These are phyloP conservation scores for Lotus japonicus DNA, from an alignment of 306 rosid genomes.

Conservation along the genomic window DNA sequence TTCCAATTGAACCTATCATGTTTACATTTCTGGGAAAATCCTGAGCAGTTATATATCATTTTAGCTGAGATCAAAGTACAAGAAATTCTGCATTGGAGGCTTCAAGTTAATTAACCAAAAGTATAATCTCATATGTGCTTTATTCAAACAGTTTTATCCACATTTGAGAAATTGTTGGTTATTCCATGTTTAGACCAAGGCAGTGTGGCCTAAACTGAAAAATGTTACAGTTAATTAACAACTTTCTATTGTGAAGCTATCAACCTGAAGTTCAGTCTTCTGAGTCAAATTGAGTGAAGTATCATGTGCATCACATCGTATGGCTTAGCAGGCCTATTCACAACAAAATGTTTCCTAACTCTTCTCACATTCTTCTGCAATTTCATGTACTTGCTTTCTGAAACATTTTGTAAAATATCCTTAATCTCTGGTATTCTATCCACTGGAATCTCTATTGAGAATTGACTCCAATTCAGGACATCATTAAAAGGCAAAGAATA, in stretches of 20 bases:
- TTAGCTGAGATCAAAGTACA: neutral
- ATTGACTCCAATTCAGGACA: conserved; percentile 64
- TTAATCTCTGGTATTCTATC: conserved; percentile 49
- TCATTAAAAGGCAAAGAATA: conserved; percentile 71
- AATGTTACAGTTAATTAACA: too few species aligned
- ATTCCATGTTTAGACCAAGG: too few species aligned
- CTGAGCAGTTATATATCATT: neutral
- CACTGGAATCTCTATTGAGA: conserved; percentile 49
- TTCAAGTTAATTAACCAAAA: too few species aligned
- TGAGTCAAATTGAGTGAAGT: conserved; percentile 72
- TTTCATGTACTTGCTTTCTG: conserved; percentile 35
- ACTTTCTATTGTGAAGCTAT: neutral
- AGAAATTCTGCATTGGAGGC: neutral
- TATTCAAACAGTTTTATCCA: too few species aligned
- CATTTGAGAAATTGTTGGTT: too few species aligned
- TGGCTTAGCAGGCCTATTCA: conserved; percentile 58
- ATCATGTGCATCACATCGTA: conserved; percentile 72
- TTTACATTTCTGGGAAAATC: neutral
- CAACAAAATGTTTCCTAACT: conserved; percentile 51
- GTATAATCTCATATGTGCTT: too few species aligned
- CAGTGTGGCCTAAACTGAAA: too few species aligned
- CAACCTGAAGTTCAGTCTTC: conserved; percentile 41
- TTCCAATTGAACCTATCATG: neutral
- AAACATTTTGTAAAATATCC: conserved; percentile 36
- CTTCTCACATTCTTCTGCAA: conserved; percentile 37